Evolutionary conservation across 2,329 filamentous ascomycete species (phyloP).

Genomic region (Cadophora sp.): DNA sequence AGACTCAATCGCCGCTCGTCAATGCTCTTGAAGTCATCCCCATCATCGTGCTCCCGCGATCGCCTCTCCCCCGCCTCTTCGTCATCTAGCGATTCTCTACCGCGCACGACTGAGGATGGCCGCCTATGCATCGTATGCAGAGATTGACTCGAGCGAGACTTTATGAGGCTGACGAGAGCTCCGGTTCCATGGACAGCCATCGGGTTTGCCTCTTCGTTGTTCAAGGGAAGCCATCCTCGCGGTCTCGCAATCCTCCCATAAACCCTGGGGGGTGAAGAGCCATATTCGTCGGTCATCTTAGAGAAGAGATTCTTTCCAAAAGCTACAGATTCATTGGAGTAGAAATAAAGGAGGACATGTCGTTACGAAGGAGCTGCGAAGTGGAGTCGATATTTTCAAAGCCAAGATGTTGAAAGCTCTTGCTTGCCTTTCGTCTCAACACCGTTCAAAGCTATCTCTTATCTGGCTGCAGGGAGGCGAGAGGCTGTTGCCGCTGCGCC

Average conservation of each 20-base stretch:
- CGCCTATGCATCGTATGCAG: constrained; percentile 32
- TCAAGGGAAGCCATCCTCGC: constrained; percentile 39
- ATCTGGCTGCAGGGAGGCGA: constrained; percentile 5
- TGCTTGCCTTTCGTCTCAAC: neutral
- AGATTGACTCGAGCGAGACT: constrained; percentile 40
- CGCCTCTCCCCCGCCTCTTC: constrained; percentile 35
- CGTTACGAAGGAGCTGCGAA: neutral
- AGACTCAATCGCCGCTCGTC: constrained; percentile 66
- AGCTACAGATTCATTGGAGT: neutral
- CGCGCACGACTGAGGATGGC: constrained; percentile 28
- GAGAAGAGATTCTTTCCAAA: neutral
- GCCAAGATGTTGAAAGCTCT: constrained; percentile 6
- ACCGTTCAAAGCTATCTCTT: constrained; percentile 9
- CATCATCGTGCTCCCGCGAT: constrained; percentile 32
- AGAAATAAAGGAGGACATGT: neutral
- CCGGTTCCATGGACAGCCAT: constrained; percentile 44
- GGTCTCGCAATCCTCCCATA: constrained; percentile 36
- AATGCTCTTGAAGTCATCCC: constrained; percentile 36
- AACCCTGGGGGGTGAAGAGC: constrained; percentile 31
- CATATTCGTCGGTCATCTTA: constrained; percentile 23
- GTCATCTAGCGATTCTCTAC: constrained; percentile 36
- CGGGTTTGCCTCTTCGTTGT: constrained; percentile 38
- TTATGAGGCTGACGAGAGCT: constrained; percentile 40
- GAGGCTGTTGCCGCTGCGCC: neutral
- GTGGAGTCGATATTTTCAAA: neutral